Base-by-base conservation (phyloP, 805 yeast genomes). In the Hanseniaspora lindneri region DNA sequence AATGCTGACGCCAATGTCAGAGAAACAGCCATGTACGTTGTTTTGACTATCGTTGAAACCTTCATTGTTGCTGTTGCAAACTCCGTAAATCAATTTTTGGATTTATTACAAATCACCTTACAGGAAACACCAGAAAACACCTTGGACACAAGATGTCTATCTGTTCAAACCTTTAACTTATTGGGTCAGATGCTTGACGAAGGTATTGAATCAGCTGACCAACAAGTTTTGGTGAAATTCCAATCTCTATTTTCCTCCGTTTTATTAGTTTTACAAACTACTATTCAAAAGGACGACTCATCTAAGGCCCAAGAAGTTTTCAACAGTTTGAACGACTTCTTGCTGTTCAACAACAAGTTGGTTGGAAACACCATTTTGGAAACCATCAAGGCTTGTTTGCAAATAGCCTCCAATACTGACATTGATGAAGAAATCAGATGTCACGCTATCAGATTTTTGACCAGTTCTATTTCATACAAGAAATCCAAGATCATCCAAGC, bases 361-460 rank as follows among this genome's bases (percentile, higher is more conserved):
- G 72, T 87, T 28, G 94, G 95, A 58, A 80, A 83, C 58, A 73
- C 77, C 55, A 72, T 89, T 54, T 67, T 78, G 42, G 77, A 73
- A 44, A 73, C 92, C 57, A 68, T 87, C 54, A 76, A 77, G 55
- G 73, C 85, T 58, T 76, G 87, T 74, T 67, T 80, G 56, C 85
- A 85, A 64, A 77, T 88, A 52, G 77, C 95, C 32, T 62, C 76
- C 47, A 79, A 82, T 65, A 67, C 71, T 44, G 63, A 70, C 37
- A 64, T 82, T 48, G 95, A 85, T 55, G 86, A 82, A 56, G 96
- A 88, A 59, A 74, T 74, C 64, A 78, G 96, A 67, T 75, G 75
- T 51, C 83, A 80, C 61, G 89, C 94, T 33, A 72, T 92, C 58
- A 88, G 82, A 61, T 87, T 87, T 59, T 74, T 92, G 54, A 80